Evolutionary conservation across 2,329 filamentous ascomycete genomes (phyloP).

Genomic region (Ceratocystis eucalypticola): DNA sequence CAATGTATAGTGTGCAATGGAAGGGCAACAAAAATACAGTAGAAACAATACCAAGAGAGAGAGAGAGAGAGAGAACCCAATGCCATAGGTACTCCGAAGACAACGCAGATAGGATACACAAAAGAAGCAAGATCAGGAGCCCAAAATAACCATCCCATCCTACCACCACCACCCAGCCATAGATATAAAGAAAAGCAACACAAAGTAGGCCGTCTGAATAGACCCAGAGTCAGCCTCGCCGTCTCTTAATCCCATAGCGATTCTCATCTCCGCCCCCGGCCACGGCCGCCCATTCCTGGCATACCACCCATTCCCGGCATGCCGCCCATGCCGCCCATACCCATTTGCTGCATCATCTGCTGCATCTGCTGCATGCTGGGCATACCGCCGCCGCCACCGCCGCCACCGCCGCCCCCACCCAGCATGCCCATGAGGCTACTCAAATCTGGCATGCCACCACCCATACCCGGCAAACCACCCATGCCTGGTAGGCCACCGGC

Average conservation of each 20-base stretch:
- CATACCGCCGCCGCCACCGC: constrained; percentile 43
- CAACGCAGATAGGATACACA: constrained; percentile 7
- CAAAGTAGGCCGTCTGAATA: no score
- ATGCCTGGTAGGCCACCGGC: constrained; percentile 42
- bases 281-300: constrained; percentile 21
- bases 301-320: constrained; percentile 26
- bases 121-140: neutral
- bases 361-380: constrained; percentile 66
- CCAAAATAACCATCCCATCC: neutral
- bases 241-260: neutral
- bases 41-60: neutral
- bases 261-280: constrained; percentile 13
- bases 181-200: neutral
- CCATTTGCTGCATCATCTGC: constrained; percentile 65
- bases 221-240: no score
- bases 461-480: constrained; percentile 76
- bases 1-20: constrained; percentile 4
- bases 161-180: neutral
- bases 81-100: neutral
- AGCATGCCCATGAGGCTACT: constrained; percentile 86
- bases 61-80: neutral
- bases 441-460: constrained; percentile 66
- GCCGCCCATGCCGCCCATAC: constrained; percentile 37
- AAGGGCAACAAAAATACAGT: constrained; percentile 1
- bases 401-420: constrained; percentile 52